Evolutionary conservation across 2,329 filamentous ascomycete genomes (phyloP).

Genomic region (Helotiales sp.): DNA sequence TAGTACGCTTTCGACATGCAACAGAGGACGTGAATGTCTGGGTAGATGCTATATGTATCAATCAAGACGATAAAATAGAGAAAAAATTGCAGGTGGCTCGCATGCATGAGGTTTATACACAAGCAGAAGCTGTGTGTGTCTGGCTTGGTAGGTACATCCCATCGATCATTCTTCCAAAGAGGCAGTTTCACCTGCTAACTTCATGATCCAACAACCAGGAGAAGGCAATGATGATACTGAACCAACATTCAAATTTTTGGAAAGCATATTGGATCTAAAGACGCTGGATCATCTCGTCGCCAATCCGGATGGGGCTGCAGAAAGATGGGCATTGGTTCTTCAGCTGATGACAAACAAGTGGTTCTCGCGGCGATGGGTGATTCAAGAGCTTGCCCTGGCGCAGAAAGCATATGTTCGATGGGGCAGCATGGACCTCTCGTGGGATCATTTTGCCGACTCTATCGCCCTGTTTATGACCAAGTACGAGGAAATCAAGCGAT

Average conservation of each 20-base stretch:
- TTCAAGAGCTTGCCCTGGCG: conserved; percentile 49
- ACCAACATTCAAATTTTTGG: conserved; percentile 22
- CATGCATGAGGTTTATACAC: conserved; percentile 29
- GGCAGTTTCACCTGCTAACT: too few relatives aligned
- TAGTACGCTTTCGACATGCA: conserved; percentile 13
- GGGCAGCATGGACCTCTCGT: conserved; percentile 43
- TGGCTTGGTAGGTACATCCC: too few relatives aligned
- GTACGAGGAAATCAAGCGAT: conserved; percentile 20
- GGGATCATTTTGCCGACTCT: conserved; percentile 43
- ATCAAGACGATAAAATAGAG: conserved; percentile 22
- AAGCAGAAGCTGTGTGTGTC: conserved; percentile 22
- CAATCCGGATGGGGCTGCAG: too few relatives aligned
- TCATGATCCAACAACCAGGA: too few relatives aligned
- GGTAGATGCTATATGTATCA: conserved; percentile 31
- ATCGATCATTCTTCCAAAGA: too few relatives aligned
- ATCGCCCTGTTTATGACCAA: conserved; percentile 31
- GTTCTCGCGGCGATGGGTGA: conserved; percentile 48
- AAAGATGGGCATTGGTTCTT: conserved; percentile 17
- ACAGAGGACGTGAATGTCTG: conserved; percentile 18
- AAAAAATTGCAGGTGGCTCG: conserved; percentile 22
- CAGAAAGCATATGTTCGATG: conserved; percentile 44
- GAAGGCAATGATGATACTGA: conserved; percentile 3
- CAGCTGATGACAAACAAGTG: conserved; percentile 39
- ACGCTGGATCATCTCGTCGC: background rate
- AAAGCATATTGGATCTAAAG: conserved; percentile 19